Evolutionary conservation across 2,329 filamentous ascomycete genomes (phyloP), one percentile per base, ranked within the genome.

Genomic region (Diaporthe batatas): DNA sequence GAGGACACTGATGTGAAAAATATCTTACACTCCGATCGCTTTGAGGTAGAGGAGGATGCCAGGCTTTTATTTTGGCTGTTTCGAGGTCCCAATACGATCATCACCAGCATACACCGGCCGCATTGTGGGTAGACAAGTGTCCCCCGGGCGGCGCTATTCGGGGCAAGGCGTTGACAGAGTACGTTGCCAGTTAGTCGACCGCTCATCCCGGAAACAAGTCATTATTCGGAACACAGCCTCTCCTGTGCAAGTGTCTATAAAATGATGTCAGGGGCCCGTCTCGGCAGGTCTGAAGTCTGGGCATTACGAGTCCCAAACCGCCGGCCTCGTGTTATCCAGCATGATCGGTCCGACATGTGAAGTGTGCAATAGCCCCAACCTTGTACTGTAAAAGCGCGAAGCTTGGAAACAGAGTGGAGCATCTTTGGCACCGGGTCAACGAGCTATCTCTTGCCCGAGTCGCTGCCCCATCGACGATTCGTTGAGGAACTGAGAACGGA

Each of bases 121-220:
- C 65, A 72, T 54, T 71, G 39, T 69, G 74, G 70, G 72, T 71
- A 73, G 70, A 73, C 72, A 73, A 72, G 72, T 75, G 74, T 74
- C 72, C 68, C 68, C 70, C 71, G 59, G 71, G 67, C 67, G 70
- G 29, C 62, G 67, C 59, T 73, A 51, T 53, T 39, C 42, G 71
- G 67, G 54, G 68, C 55, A 73, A 74, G 73, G 73, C 73, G 71
- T 74, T 71, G 64, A 69, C 71, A 74, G 64, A 71, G 70, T 36
- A 70, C 58, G 59, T 62, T 72, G 72, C 71, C 65, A 64, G 73
- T 32, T 68, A 73, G 70, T 74, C 36, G 59, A 73, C 64, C 70
- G 44, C 67, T 70, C 70, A 68, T 70, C 44, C 67, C 54, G 70
- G 71, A 70, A 70, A 42, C 53, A 53, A 72, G 42, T 54, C 39